Percentiles rank a stretch among this genome's conserved stretches.
These are phyloP conservation scores for Nicotiana tabacum DNA, from an alignment of 257 asterid genomes.

Conservation along the genomic window DNA sequence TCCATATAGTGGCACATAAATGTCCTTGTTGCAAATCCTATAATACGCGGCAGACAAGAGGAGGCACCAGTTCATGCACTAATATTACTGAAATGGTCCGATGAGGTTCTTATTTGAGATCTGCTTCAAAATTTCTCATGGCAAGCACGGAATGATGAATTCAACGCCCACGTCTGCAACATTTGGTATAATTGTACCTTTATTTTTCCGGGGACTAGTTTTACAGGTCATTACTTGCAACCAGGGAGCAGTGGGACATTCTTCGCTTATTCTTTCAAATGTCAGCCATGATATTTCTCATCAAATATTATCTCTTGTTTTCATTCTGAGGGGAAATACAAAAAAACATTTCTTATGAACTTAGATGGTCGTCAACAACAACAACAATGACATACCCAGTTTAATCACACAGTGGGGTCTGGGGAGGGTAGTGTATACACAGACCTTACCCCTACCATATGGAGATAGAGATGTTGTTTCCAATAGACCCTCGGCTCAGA, in stretches of 20 bases:
- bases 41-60: constrained; percentile 60
- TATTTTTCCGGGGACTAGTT: background rate
- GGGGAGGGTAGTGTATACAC: too few relatives aligned
- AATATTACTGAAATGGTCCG: constrained; percentile 27
- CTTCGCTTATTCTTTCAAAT: background rate
- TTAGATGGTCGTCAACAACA: background rate
- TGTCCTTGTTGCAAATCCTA: constrained; percentile 59
- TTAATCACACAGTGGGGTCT: too few relatives aligned
- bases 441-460: too few relatives aligned
- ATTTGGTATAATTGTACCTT: background rate
- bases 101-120: background rate
- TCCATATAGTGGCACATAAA: constrained; percentile 49
- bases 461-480: too few relatives aligned
- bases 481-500: too few relatives aligned
- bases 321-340: background rate
- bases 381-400: too few relatives aligned
- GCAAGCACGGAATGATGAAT: background rate
- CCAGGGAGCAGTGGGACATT: background rate
- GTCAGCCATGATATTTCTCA: too few relatives aligned
- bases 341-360: background rate
- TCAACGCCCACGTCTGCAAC: background rate
- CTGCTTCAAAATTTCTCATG: background rate
- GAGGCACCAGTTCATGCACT: constrained; percentile 20
- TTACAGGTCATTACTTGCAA: background rate
- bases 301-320: background rate